Evolutionary conservation across 257 asterid genomes (phyloP).

Genomic region (Solanum sejunctum): DNA sequence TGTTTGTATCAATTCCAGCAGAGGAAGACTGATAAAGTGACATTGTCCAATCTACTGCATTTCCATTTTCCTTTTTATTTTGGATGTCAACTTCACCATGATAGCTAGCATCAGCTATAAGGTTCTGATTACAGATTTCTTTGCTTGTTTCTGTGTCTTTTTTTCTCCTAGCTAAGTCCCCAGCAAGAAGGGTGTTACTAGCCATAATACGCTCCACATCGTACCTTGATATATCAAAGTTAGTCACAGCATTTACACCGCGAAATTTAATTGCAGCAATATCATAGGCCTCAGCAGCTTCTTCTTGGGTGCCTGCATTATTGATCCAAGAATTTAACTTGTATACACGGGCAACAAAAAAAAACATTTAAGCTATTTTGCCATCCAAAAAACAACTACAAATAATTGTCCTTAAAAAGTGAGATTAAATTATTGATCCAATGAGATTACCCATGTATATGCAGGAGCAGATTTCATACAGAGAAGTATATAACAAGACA

Average conservation of each 20-base stretch:
- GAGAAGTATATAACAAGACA: neutral
- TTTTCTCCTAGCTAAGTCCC: conserved; percentile 63
- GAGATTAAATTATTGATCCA: neutral
- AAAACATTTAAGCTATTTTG: too few relatives aligned
- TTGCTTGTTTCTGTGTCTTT: conserved; percentile 14
- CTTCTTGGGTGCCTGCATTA: conserved; percentile 81
- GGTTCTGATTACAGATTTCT: neutral
- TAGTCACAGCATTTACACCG: conserved; percentile 82
- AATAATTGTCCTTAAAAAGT: neutral
- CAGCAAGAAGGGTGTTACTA: conserved; percentile 65
- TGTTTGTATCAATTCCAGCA: conserved; percentile 13
- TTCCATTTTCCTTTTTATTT: conserved; percentile 5
- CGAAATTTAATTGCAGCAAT: conserved; percentile 89
- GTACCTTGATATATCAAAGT: conserved; percentile 70
- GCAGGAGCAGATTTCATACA: neutral
- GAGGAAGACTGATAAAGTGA: conserved; percentile 32
- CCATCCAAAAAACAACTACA: neutral
- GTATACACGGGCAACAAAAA: neutral
- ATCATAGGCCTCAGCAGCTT: conserved; percentile 99
- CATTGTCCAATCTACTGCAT: conserved; percentile 36
- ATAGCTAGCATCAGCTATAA: neutral
- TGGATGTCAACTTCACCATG: neutral
- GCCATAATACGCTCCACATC: conserved; percentile 78
- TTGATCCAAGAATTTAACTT: neutral
- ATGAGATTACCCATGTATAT: neutral